Evolutionary conservation across 2,329 filamentous ascomycete genomes (phyloP).

Genomic region (Fusarium annulatum): DNA sequence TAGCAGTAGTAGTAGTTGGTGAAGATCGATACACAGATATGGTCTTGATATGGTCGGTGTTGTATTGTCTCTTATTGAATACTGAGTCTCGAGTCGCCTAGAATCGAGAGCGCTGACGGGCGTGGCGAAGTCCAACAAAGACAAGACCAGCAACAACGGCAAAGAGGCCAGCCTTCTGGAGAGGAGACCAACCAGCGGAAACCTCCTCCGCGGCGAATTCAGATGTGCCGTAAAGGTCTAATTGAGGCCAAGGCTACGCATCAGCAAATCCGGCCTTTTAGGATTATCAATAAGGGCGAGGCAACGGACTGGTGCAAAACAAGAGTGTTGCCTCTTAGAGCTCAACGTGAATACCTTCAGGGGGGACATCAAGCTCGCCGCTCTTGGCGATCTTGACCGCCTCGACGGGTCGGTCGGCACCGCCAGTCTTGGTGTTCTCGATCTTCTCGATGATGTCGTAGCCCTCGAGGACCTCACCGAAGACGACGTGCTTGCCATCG

Average conservation of each 20-base stretch:
- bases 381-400: slow-evolving; percentile 83
- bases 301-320: slow-evolving; percentile 39
- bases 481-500: slow-evolving; percentile 86
- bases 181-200: slow-evolving; percentile 33
- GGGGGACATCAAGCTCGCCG: slow-evolving; percentile 83
- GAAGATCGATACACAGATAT: background rate
- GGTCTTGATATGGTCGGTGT: slow-evolving; percentile 9
- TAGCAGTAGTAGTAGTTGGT: background rate
- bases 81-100: slow-evolving; percentile 11
- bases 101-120: slow-evolving; percentile 36
- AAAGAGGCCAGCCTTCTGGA: slow-evolving; percentile 41
- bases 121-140: slow-evolving; percentile 37
- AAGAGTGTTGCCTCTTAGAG: slow-evolving; percentile 67
- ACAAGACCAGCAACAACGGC: slow-evolving; percentile 35
- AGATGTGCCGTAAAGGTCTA: slow-evolving; percentile 47
- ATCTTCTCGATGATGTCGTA: slow-evolving; percentile 84
- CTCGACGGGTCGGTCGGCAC: slow-evolving; percentile 74
- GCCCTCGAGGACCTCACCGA: slow-evolving; percentile 89
- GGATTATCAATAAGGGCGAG: slow-evolving; percentile 29
- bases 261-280: slow-evolving; percentile 48
- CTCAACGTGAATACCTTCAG: slow-evolving; percentile 94
- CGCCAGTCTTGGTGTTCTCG: slow-evolving; percentile 73
- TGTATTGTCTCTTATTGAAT: slow-evolving; percentile 27
- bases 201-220: slow-evolving; percentile 33
- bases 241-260: slow-evolving; percentile 41